Evolutionary conservation across 164 flowering plant genomes (phyloP), one percentile per base, ranked within the genome.

Genomic region (Vitis cinerea): DNA sequence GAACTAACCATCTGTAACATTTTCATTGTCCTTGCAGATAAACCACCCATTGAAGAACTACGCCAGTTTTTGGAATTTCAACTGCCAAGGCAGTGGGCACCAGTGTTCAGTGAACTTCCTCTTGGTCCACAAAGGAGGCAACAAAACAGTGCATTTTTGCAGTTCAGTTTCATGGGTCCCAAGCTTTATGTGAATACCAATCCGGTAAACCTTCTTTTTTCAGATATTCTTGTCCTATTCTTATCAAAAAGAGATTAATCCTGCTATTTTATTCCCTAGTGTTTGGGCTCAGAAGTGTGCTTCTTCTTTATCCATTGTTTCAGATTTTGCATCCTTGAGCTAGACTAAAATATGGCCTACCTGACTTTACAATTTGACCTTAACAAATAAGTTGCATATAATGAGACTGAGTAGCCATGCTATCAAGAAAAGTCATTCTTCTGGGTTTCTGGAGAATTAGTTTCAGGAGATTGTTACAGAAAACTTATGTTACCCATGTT

Each of bases 21-120:
- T 62, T 56, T 23, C 49, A 60, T 49, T 74, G 13, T 70, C 67
- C n/a, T 66, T 67, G 72, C 89, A 95, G 98, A 94, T 83, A 92
- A 94, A 74, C 98, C 98, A 61, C 97, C 92, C 30, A 87, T 88
- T 72, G 90, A 85, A 85, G 97, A 94, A 71, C 97, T 94, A 27
- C 92, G 84, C 71, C 97, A 94, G 75, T 94, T 94, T 86, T 82
- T 94, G 79, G 98, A 92, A 71, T 92, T 94, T 76, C 98, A 92
- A 79, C 85, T 94, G 54, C 98, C 97, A 51, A 80, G 97, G 74
- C 97, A 90, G 77, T 94, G 98, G 98, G 98, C 98, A 51, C 98
- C 98, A 16, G 88, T 89, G 37, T 94, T 92, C 71, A 80, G 93
- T 69, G 98, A 94, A 52, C 98, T 94, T 77, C 91, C 97, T 14